Conservation (phyloP, 805 yeast species). For the Metschnikowia lunata region DNA sequence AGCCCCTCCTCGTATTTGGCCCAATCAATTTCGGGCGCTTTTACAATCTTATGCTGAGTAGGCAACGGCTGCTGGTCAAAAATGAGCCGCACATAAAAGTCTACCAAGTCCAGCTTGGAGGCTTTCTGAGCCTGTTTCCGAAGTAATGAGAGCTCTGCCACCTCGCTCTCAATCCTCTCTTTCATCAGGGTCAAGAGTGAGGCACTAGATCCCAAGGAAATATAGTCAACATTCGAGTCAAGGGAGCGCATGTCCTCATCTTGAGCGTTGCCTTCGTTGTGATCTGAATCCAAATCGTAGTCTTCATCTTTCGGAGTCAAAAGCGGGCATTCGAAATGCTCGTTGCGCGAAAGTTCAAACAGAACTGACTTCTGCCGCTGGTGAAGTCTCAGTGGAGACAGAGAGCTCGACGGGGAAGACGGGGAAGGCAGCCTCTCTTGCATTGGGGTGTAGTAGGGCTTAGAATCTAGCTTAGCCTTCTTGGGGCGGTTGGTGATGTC, state of each 20-base stretch:
- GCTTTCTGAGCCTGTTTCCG: constrained; percentile 12
- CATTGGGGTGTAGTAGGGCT: constrained; percentile 14
- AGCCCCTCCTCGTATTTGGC: constrained; percentile 32
- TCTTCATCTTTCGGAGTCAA: constrained; percentile 42
- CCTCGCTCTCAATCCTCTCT: constrained; percentile 25
- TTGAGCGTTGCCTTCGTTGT: constrained; percentile 4
- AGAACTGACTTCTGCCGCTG: constrained; percentile 24
- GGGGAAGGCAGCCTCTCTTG: constrained; percentile 27
- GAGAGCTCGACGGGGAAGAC: constrained; percentile 21
- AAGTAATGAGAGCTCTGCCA: constrained; percentile 27
- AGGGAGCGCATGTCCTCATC: constrained; percentile 9
- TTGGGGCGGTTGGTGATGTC: constrained; percentile 34
- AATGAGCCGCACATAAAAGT: constrained; percentile 32
- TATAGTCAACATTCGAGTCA: constrained; percentile 33
- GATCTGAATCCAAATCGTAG: constrained; percentile 26
- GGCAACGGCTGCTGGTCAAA: constrained; percentile 33
- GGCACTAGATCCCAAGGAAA: constrained; percentile 30
- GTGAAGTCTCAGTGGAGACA: constrained; percentile 18
- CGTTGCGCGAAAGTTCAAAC: constrained; percentile 24
- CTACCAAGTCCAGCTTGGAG: constrained; percentile 26
- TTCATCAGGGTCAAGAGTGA: constrained; percentile 25
- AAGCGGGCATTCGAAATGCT: constrained; percentile 32
- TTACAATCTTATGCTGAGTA: constrained; percentile 27
- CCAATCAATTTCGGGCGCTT: constrained; percentile 36
- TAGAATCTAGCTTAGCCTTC: constrained; percentile 20